A percentile compares a stretch with the other conserved stretches of the same genome.
Evolutionary conservation across 2,329 filamentous ascomycete species (phyloP).

Genomic region (Teratosphaeria epicoccoides): DNA sequence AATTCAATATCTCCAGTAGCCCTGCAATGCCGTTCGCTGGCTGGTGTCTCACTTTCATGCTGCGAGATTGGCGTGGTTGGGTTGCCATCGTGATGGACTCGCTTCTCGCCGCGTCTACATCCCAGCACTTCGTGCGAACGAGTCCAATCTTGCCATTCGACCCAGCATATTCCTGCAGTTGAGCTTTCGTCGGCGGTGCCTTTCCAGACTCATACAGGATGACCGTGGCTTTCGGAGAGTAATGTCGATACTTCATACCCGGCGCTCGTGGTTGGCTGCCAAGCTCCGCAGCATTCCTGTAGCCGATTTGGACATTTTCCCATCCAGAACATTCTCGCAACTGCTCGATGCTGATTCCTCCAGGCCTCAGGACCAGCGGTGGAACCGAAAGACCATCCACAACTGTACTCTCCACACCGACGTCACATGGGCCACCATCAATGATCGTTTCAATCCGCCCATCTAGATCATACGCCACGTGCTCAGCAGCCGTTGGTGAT

Average conservation of each 20-base stretch:
- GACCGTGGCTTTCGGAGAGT: conserved; percentile 81
- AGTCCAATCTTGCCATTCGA: conserved; percentile 27
- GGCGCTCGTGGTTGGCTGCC: conserved; percentile 67
- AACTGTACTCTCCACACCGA: conserved; percentile 94
- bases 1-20: conserved; percentile 14
- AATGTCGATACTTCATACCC: conserved; percentile 99
- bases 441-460: conserved; percentile 78
- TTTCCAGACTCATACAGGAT: conserved; percentile 51
- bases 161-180: conserved; percentile 22
- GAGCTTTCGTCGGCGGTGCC: conserved; percentile 20
- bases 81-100: neutral
- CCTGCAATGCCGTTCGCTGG: conserved; percentile 17
- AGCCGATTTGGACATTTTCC: conserved; percentile 66
- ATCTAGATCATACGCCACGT: conserved; percentile 75
- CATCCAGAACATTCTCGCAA: conserved; percentile 66
- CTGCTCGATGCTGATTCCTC: conserved; percentile 75
- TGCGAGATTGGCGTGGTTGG: neutral
- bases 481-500: conserved; percentile 79
- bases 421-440: conserved; percentile 74
- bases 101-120: conserved; percentile 2
- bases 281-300: conserved; percentile 61
- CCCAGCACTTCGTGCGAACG: conserved; percentile 29
- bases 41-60: neutral
- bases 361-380: conserved; percentile 73
- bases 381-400: conserved; percentile 79